These are phyloP conservation scores for Eremochloa ophiuroides DNA, from an alignment of 176 grass and related monocot genomes.

Conservation along the genomic window DNA sequence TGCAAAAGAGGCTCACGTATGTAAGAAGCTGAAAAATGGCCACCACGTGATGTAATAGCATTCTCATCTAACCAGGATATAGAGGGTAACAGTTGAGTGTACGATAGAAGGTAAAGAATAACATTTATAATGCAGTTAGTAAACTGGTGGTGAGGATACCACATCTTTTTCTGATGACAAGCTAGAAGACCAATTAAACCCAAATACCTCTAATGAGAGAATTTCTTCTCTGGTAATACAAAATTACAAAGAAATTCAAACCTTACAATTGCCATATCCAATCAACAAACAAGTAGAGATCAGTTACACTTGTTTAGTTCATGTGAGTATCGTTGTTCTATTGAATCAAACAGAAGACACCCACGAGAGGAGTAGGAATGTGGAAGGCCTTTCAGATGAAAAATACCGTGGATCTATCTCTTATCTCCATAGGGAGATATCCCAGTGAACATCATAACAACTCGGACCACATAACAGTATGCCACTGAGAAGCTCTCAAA, in stretches of 20 bases:
- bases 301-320: neutral
- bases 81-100: neutral
- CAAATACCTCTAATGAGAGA: neutral
- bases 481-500: neutral
- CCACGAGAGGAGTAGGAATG: neutral
- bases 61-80: neutral
- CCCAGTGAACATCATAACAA: neutral
- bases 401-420: neutral
- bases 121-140: neutral
- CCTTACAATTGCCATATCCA: neutral
- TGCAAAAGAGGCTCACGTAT: conserved; percentile 22
- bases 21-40: neutral
- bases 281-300: neutral
- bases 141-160: neutral
- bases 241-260: neutral
- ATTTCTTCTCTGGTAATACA: neutral
- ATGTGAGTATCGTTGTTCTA: neutral
- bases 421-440: neutral
- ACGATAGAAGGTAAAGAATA: neutral
- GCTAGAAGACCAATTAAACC: neutral
- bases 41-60: neutral
- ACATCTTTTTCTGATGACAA: neutral
- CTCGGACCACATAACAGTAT: neutral
- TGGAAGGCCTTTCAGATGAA: neutral
- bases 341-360: neutral